Percentiles rank a stretch among this genome's conserved stretches.
Conservation (phyloP, 345 rosid species). For the Brassica rapa region DNA sequence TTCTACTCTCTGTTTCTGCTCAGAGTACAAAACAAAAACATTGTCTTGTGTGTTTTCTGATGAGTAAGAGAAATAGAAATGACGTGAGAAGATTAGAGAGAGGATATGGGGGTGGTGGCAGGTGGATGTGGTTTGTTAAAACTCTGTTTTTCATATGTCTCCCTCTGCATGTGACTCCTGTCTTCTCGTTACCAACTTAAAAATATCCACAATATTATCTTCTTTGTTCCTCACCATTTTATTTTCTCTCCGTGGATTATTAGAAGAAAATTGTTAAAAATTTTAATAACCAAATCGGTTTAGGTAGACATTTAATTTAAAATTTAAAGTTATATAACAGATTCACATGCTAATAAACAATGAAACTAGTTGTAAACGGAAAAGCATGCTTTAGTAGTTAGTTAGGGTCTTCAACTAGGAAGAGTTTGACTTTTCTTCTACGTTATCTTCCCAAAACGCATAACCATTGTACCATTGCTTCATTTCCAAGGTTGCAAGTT, state of each 20-base stretch:
- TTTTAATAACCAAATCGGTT: neutral
- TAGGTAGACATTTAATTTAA: neutral
- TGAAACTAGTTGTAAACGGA: neutral
- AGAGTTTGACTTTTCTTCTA: slow-evolving; percentile 28
- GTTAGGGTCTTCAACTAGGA: slow-evolving; percentile 17
- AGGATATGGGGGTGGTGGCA: slow-evolving; percentile 44
- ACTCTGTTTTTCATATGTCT: slow-evolving; percentile 42
- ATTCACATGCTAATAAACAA: slow-evolving; percentile 24
- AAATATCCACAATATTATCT: slow-evolving; percentile 15
- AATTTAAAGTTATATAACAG: neutral
- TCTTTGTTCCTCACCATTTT: neutral
- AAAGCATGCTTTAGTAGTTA: slow-evolving; percentile 25
- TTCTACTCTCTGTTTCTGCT: slow-evolving; percentile 22
- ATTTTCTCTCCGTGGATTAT: neutral
- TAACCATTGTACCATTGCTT: neutral
- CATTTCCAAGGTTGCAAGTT: neutral
- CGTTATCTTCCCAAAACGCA: slow-evolving; percentile 16
- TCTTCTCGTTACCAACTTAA: slow-evolving; percentile 20
- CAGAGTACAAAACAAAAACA: slow-evolving; percentile 35
- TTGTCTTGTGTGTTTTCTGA: neutral
- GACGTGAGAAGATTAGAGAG: slow-evolving; percentile 19
- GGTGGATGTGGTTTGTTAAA: slow-evolving; percentile 53
- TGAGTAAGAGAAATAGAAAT: slow-evolving; percentile 12
- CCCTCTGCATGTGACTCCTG: slow-evolving; percentile 61
- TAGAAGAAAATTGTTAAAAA: neutral